phyloP scores from a whole-genome alignment of 495 filamentous ascomycete genomes.

The Pseudoneurospora amorphoporcata region DNA sequence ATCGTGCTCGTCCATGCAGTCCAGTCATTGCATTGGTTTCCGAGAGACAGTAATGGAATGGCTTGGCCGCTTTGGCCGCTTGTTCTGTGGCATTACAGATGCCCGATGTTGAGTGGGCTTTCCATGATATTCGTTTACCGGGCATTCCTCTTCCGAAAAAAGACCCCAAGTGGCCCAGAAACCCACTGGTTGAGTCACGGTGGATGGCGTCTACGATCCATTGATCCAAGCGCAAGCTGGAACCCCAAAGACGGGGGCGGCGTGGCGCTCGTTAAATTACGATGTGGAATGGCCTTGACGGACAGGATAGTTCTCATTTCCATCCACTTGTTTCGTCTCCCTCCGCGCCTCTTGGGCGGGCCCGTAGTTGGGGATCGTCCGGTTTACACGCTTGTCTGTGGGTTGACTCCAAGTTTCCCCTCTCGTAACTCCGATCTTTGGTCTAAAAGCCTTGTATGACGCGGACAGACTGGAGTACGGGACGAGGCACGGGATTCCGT shows the following conservation, averaged over 20 bases:
- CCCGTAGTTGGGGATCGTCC: background rate
- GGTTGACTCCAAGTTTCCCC: background rate
- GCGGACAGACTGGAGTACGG: background rate
- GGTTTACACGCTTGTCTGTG: background rate
- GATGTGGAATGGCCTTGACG: background rate
- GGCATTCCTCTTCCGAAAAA: background rate
- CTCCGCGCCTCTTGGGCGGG: background rate
- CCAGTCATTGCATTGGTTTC: background rate
- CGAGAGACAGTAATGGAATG: background rate
- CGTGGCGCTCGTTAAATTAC: background rate
- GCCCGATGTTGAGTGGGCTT: background rate
- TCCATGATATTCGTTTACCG: background rate
- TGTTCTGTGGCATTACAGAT: background rate
- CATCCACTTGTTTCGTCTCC: background rate
- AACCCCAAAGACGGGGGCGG: background rate
- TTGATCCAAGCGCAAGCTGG: background rate
- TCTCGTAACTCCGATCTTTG: background rate
- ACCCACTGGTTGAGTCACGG: background rate
- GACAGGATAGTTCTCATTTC: background rate
- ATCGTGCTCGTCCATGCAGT: background rate
- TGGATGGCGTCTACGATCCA: background rate
- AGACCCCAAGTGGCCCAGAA: background rate
- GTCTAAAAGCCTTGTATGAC: background rate
- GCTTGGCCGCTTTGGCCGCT: background rate
- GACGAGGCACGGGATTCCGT: background rate